These are phyloP conservation scores for Staphylotrichum tortipilum DNA, from an alignment of 495 filamentous ascomycete species.

Conservation along the genomic window DNA sequence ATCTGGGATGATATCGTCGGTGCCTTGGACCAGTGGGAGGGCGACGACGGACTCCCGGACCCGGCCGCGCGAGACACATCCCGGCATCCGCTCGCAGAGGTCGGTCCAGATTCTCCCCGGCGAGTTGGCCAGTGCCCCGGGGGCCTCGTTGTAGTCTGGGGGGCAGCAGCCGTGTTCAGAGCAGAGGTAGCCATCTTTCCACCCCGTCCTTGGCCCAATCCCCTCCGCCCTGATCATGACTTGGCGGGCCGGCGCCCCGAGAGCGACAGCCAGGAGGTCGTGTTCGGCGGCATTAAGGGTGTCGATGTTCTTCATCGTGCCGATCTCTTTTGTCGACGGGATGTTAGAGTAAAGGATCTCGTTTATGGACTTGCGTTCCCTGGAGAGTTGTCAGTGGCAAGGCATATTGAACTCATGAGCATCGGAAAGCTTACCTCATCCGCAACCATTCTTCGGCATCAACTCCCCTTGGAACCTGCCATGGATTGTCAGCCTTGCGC, in stretches of 20 bases:
- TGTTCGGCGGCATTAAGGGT: constrained; percentile 35
- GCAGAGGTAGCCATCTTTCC: constrained; percentile 46
- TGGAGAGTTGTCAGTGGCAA: too few relatives aligned
- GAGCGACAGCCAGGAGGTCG: constrained; percentile 41
- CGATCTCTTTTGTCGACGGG: constrained; percentile 24
- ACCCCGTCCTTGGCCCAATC: constrained; percentile 42
- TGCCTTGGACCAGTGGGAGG: constrained; percentile 39
- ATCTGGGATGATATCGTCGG: constrained; percentile 40
- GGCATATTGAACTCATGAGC: too few relatives aligned
- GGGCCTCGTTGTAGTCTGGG: constrained; percentile 40
- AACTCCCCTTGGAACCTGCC: constrained; percentile 28
- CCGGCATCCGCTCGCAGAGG: constrained; percentile 46
- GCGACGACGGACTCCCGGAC: constrained; percentile 41
- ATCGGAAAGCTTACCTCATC: constrained; percentile 22
- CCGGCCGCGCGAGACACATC: constrained; percentile 40
- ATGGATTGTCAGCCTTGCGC: constrained; percentile 2
- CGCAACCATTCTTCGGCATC: constrained; percentile 29
- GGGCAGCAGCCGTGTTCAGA: constrained; percentile 44
- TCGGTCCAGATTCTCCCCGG: constrained; percentile 46
- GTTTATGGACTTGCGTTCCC: constrained; percentile 34
- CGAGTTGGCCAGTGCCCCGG: constrained; percentile 37
- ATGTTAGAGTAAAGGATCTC: constrained; percentile 29
- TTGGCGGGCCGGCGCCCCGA: constrained; percentile 44
- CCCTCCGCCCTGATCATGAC: constrained; percentile 46
- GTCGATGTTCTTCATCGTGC: constrained; percentile 33